phyloP scores from a whole-genome alignment of 140 eudicot genomes.

The Erigeron philadelphicus region DNA sequence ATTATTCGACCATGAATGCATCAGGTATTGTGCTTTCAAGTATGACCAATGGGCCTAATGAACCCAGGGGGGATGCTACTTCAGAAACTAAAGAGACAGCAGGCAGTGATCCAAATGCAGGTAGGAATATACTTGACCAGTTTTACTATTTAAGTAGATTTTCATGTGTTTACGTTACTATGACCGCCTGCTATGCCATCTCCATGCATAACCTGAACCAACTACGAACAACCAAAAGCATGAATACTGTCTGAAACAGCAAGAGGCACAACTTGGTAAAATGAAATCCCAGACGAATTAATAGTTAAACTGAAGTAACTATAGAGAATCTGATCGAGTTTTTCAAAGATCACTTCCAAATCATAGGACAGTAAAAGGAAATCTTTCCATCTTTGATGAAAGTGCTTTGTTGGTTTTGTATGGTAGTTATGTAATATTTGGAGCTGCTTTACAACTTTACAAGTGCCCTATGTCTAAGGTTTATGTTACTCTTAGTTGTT shows the following conservation, averaged over 20 bases:
- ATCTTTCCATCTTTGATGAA: not conserved
- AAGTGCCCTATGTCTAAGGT: not conserved
- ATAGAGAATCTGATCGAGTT: no score
- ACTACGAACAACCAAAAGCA: no score
- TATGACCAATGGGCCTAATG: constrained; percentile 35
- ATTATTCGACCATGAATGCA: constrained; percentile 47
- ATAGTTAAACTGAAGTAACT: no score
- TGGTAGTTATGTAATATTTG: not conserved
- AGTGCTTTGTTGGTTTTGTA: no score
- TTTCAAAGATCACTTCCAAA: not conserved
- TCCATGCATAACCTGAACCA: no score
- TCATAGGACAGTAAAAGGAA: not conserved
- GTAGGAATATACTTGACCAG: constrained; percentile 30
- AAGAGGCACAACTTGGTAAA: no score
- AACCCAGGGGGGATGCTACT: constrained; percentile 36
- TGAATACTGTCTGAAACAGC: no score
- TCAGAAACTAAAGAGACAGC: constrained; percentile 49
- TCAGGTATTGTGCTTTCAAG: constrained; percentile 59
- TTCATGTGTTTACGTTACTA: not conserved
- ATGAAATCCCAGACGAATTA: no score
- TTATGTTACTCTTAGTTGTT: not conserved
- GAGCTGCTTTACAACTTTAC: not conserved
- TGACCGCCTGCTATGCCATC: no score
- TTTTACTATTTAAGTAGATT: not conserved
- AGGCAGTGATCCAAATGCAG: constrained; percentile 34